A percentile compares a stretch with the other conserved stretches of the same genome.
Conservation (phyloP, 2,329 filamentous ascomycete species). For the Chrysosporium keratinophilum region DNA sequence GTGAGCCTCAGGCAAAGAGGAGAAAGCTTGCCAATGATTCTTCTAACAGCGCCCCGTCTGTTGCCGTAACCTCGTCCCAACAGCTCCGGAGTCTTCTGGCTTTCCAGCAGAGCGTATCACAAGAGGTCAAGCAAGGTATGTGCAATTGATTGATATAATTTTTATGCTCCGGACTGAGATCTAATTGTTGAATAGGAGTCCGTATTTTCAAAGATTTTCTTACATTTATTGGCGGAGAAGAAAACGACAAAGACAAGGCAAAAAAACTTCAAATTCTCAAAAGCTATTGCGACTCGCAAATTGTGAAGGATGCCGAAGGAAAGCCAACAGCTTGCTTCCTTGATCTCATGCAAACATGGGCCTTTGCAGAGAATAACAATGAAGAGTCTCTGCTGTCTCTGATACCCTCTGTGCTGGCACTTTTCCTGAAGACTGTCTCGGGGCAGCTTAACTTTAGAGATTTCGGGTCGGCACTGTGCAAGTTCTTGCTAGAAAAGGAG, state of each 20-base stretch:
- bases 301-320: slow-evolving; percentile 40
- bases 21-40: slow-evolving; percentile 29
- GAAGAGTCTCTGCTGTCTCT: slow-evolving; percentile 73
- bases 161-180: background rate
- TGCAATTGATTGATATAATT: background rate
- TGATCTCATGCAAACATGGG: slow-evolving; percentile 82
- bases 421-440: slow-evolving; percentile 70
- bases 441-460: slow-evolving; percentile 61
- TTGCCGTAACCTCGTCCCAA: slow-evolving; percentile 40
- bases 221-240: slow-evolving; percentile 28
- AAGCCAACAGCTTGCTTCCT: slow-evolving; percentile 56
- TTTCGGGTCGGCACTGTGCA: slow-evolving; percentile 67
- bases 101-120: slow-evolving; percentile 57
- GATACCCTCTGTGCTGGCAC: slow-evolving; percentile 67
- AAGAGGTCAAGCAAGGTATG: slow-evolving; percentile 53
- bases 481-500: slow-evolving; percentile 67
- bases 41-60: slow-evolving; percentile 10
- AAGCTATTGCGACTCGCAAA: slow-evolving; percentile 45
- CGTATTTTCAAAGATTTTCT: slow-evolving; percentile 38
- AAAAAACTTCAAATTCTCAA: slow-evolving; percentile 37
- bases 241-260: slow-evolving; percentile 28
- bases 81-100: slow-evolving; percentile 59
- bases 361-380: slow-evolving; percentile 66
- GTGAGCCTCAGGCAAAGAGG: slow-evolving; percentile 29
- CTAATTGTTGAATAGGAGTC: slow-evolving; percentile 26